These are phyloP conservation scores for Allium sativum DNA, from an alignment of 106 monocot genomes.

Conservation along the genomic window DNA sequence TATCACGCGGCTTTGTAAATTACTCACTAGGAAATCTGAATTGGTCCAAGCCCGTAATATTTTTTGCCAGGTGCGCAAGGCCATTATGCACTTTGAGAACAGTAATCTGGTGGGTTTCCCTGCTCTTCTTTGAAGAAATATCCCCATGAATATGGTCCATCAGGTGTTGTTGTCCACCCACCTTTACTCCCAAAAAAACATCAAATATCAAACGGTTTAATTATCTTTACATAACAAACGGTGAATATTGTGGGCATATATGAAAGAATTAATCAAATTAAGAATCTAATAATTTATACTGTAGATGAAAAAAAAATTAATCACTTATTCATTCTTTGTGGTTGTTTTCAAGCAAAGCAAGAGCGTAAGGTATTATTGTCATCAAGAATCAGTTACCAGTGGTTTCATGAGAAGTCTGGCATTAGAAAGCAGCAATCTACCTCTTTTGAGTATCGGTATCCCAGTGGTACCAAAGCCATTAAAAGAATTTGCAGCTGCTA, in stretches of 20 bases:
- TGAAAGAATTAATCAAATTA: too few species aligned
- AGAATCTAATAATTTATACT: too few species aligned
- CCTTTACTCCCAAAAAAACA: neutral
- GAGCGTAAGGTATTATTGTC: too few species aligned
- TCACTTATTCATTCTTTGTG: too few species aligned
- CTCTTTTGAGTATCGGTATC: conserved; percentile 19
- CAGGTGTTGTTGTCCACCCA: conserved; percentile 82
- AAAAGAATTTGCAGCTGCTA: conserved; percentile 38
- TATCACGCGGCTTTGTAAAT: neutral
- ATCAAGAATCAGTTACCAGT: conserved; percentile 18
- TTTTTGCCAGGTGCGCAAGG: conserved; percentile 66
- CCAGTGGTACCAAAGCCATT: conserved; percentile 26
- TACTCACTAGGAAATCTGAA: conserved; percentile 54
- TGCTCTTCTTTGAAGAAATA: conserved; percentile 72
- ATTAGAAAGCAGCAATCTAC: conserved; percentile 48
- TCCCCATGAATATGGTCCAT: conserved; percentile 77
- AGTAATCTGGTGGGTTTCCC: conserved; percentile 47
- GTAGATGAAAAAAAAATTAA: too few species aligned
- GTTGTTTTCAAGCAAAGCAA: too few species aligned
- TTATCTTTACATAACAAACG: too few species aligned
- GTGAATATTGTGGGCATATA: too few species aligned
- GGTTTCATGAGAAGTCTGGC: conserved; percentile 50
- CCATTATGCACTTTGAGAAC: conserved; percentile 50
- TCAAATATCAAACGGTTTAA: neutral
- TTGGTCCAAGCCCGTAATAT: conserved; percentile 82